A percentile compares a stretch with the other conserved stretches of the same genome.
These are phyloP conservation scores for Agrocybe praecox DNA, from an alignment of 768 basidiomycete genomes.

Conservation along the genomic window DNA sequence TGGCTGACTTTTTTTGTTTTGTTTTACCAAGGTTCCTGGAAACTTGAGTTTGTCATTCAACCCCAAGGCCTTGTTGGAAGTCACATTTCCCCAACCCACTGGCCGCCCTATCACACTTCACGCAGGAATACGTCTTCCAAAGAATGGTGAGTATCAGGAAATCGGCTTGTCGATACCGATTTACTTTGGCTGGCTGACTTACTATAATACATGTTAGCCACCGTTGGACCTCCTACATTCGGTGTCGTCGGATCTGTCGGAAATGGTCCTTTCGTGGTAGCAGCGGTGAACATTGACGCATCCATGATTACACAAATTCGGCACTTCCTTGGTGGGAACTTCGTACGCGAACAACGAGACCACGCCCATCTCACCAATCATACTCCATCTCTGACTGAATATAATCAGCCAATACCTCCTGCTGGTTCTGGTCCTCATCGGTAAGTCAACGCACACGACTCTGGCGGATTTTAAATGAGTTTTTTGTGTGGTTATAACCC, in stretches of 20 bases:
- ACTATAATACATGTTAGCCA: constrained; percentile 1
- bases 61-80: constrained; percentile 35
- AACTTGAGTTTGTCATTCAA: constrained; percentile 33
- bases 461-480: too few species aligned
- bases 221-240: constrained; percentile 23
- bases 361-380: constrained; percentile 30
- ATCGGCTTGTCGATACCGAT: background rate
- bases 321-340: constrained; percentile 50
- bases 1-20: background rate
- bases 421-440: constrained; percentile 44
- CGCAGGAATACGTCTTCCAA: constrained; percentile 35
- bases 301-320: constrained; percentile 52
- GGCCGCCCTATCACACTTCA: constrained; percentile 31
- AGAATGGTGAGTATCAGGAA: constrained; percentile 26
- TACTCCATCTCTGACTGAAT: constrained; percentile 45
- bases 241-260: constrained; percentile 26
- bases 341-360: constrained; percentile 14
- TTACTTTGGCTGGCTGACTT: background rate
- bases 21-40: constrained; percentile 27
- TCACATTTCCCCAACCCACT: constrained; percentile 32
- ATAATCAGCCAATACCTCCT: constrained; percentile 42
- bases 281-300: constrained; percentile 50
- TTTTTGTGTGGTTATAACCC: too few species aligned
- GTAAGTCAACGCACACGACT: too few species aligned
- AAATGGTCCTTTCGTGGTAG: constrained; percentile 48